Base-by-base conservation (phyloP, 2,329 filamentous ascomycete genomes). In the Trichoderma sp. region DNA sequence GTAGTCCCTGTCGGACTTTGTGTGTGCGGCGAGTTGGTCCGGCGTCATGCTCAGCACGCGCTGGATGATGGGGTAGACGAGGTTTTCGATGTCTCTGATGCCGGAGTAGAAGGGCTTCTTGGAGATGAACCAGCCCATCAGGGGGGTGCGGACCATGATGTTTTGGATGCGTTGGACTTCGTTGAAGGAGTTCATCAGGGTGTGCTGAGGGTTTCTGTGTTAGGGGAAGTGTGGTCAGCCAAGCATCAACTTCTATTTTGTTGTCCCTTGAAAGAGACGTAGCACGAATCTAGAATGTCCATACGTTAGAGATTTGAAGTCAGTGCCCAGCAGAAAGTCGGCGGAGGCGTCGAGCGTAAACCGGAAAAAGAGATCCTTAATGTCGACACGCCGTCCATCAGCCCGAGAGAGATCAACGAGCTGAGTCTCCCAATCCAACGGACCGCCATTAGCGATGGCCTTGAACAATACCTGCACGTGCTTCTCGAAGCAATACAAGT, bases 301-400 rank as follows among this genome's bases (percentile, higher is more conserved):
- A 14, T 73, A 88, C 86, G 83, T 85, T n/a, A 90, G 81, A 34
- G 86, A 88, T 77, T 88, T 88, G 24, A 95, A 91, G 74, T 92
- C 92, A 73, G 90, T 85, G 4, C 95, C 95, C 3, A 97, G 88
- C 32, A 98, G 83, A 79, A 97, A 97, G 76, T 97, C 92, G 0
- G 94, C 97, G 2, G 93, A 90, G 8, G 93, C 91, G 81, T 97
- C 95, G 32, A 98, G 86, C 0, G 94, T 95, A 78, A 91, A 92
- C n/a, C 93, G 87, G 84, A 94, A 97, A 82, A 97, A 92, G 70
- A 97, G 84, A 73, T 94, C 89, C 74, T 89, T 87, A 9, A 95
- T 88, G 76, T 97, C 89, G 34, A 95, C 32, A 11, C 88, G 85
- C 62, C 83, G 84, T 80, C 92, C 81, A 83, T 91, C 84, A 86